Percentiles rank a stretch among this genome's conserved stretches.
phyloP scores from a whole-genome alignment of 345 rosid species.

The Triadica sebifera region DNA sequence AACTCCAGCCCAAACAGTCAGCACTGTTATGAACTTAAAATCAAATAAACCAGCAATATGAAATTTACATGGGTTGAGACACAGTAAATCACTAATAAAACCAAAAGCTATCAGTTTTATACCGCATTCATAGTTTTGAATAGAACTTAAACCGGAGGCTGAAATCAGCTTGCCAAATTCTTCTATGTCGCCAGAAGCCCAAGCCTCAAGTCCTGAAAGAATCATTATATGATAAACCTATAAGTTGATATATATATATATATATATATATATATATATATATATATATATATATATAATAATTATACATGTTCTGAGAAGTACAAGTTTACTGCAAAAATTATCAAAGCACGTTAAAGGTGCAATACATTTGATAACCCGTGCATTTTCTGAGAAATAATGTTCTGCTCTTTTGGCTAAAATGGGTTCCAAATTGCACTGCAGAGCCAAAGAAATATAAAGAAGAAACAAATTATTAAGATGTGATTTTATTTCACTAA shows the following conservation, averaged over 20 bases:
- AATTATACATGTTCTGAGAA: too few species aligned
- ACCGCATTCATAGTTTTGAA: slow-evolving; percentile 90
- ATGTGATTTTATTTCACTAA: background rate
- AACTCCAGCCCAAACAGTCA: too few species aligned
- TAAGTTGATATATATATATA: too few species aligned
- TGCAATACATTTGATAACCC: slow-evolving; percentile 66
- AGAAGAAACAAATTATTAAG: background rate
- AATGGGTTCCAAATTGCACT: slow-evolving; percentile 51
- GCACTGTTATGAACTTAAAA: background rate
- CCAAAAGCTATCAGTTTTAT: slow-evolving; percentile 8
- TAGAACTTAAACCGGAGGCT: slow-evolving; percentile 89
- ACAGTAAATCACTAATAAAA: slow-evolving; percentile 8
- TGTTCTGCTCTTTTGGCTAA: slow-evolving; percentile 88
- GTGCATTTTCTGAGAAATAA: slow-evolving; percentile 75
- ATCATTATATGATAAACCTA: slow-evolving; percentile 6
- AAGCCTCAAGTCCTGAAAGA: slow-evolving; percentile 71
- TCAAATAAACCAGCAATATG: background rate
- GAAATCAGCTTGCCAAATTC: slow-evolving; percentile 77
- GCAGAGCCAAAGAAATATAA: slow-evolving; percentile 14
- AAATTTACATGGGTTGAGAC: background rate
- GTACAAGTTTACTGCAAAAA: slow-evolving; percentile 4
- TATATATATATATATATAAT: too few species aligned
- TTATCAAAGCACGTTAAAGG: background rate
- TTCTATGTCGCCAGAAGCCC: slow-evolving; percentile 70
- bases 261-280: too few species aligned